Evolutionary conservation across 345 rosid species (phyloP), one percentile per base, ranked within the genome.

Genomic region (Lumnitzera littorea): DNA sequence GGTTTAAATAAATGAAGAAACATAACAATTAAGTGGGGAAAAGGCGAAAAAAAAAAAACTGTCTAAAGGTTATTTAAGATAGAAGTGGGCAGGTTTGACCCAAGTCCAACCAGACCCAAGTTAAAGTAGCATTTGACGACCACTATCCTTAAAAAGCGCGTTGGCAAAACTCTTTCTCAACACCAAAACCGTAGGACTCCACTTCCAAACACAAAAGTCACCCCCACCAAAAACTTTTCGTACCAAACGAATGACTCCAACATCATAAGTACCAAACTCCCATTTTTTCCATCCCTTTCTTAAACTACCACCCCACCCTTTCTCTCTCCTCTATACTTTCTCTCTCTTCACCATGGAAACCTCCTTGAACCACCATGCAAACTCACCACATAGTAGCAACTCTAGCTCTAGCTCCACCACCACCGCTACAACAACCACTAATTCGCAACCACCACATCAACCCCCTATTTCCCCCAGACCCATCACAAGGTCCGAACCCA

Each of bases 401-500:
- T 46, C 60, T 36, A 57, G 60, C 60, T 48, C 60, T 7, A 61
- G 60, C 76, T 61, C 61, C 64, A 72, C 68, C 62, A 73, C 51
- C 67, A 67, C 69, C 67, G 67, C 59, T 67, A 67, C 71, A 54
- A 67, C 66, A 61, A 68, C 62, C 20, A 20, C 20, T 0, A 20
- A 20, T 79, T 61, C 43, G 43, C 58, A 64, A 48, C 68, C 58
- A 48, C 53, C 51, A n/a, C 55, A 65, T 20, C 62, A 76, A 41
- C 74, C 73, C 20, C 53, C 48, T 15, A 56, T 61, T 57, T 16
- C 80, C 15, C 84, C 96, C 47, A 78, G 67, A 41, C 77, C 87
- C 49, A 70, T 87, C 29, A 73, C 85, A 59, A 85, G 97, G 86
- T 86, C 96, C 80, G 99, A 94, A 51, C 68, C 91, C 29, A 73